Evolutionary conservation across 148 eudicot genomes (phyloP), one percentile per base, ranked within the genome.

Genomic region (Spergularia bocconei): DNA sequence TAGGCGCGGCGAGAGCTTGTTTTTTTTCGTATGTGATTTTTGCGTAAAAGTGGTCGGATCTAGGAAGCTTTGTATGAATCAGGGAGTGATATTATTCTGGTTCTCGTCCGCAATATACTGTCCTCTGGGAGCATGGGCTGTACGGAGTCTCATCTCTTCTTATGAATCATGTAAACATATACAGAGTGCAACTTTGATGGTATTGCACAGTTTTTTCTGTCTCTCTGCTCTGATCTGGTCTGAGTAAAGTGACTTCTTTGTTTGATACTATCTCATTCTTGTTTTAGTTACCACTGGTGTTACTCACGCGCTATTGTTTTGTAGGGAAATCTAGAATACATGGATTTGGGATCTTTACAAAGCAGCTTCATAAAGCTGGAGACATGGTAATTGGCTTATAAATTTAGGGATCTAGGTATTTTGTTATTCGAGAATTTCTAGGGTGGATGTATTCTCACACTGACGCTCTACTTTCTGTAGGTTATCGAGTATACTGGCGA

Each of bases 311-410:
- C 13, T 54, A 13, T 48, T 74, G 19, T 13, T 74, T 12, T 38
- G 66, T 66, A 95, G 99, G 99, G 19, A 95, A 95, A 84, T 95
- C 99, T 55, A 87, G 88, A 80, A 92, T 95, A 84, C 99, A 95
- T 88, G 99, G 99, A 69, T 92, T 87, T 80, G 99, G 99, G 67
- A 89, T 95, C 77, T 90, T 95, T 73, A 83, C 99, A 12, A 95
- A 92, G 84, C 89, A 81, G 73, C 90, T 90, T 50, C 97, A 89
- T 84, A 89, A 81, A 87, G 96, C 99, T 56, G 99, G 99, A 70
- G 99, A 95, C 82, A 95, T 92, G 99, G 99, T 92, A 81, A 63
- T 38, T 19, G 41, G 7, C 51, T 75, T 56, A 75, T 33, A 29
- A 29, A 44, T 4, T 56, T 50, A 1, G 38, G 33, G 15, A 20